Base-by-base conservation (phyloP, 2,329 filamentous ascomycete species). In the Penicillium concentricum region DNA sequence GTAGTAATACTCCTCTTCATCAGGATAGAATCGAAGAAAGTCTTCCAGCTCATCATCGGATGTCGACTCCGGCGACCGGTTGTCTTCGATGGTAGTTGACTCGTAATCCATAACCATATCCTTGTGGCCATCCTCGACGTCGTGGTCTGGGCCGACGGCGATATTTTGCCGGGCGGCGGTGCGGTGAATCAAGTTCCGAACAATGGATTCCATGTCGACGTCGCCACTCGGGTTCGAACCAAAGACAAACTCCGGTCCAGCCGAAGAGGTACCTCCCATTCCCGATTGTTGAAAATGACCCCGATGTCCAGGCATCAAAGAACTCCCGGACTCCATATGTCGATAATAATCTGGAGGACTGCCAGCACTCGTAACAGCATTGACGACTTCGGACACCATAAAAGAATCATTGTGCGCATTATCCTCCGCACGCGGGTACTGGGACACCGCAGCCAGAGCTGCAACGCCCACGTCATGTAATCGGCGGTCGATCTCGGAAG, bases 21-120 rank as follows among this genome's bases (percentile, higher is more conserved):
- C 69, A 0, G 66, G 64, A 52, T 74, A 74, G 20, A 74, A 74
- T 32, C 62, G 67, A 22, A 68, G 60, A n/a, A 69, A 67, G 38
- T 74, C 69, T 41, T 72, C 69, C 7, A 67, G 57, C 18, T 74
- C 70, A 26, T 69, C 64, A 30, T 71, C 68, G 9, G 57, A 49
- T 8, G 53, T 51, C 0, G 61, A 58, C 1, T 60, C 54, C 2
- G 60, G 57, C 9, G 66, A 63, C 1, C 62, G 51, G 8, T 47
- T 41, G 16, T 48, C 41, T n/a, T 63, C 59, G 22, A 54, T 54
- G 5, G 64, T 61, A 2, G 46, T 43, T 2, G 64, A 58, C 24
- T 72, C 67, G 47, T 67, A 68, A 37, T 68, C 64, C 62, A 65
- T 61, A 20, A 66, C 54, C 51, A 69, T 56, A 20, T 67, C 66